Conservation (phyloP, 441 rosid species). For the Melastoma candidum region DNA sequence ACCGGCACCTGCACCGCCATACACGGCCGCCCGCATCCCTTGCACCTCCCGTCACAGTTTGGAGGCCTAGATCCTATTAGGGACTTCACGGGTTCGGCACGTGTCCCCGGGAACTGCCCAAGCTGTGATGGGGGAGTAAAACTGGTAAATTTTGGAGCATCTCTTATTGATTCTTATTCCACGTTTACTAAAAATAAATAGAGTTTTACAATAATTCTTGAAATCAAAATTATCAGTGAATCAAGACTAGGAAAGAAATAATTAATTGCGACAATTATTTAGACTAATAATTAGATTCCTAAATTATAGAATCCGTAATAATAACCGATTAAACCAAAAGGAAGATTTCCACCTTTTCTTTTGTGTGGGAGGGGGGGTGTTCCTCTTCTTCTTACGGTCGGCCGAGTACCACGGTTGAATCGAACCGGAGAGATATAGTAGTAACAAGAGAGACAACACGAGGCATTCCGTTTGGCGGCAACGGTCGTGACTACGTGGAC, state of each 20-base stretch:
- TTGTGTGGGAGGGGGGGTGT: too few species aligned
- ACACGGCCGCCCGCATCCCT: slow-evolving; percentile 42
- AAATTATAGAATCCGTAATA: too few species aligned
- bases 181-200: too few species aligned
- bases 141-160: too few species aligned
- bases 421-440: slow-evolving; percentile 27
- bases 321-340: slow-evolving; percentile 1
- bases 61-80: slow-evolving; percentile 87
- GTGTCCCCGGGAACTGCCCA: slow-evolving; percentile 21
- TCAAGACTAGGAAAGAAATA: too few species aligned
- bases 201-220: too few species aligned
- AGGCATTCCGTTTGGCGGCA: slow-evolving; percentile 22
- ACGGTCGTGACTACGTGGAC: slow-evolving; percentile 1
- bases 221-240: too few species aligned
- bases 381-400: slow-evolving; percentile 24
- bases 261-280: too few species aligned
- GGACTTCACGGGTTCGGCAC: slow-evolving; percentile 16
- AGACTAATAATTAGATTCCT: too few species aligned
- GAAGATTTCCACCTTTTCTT: not conserved
- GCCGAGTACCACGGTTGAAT: slow-evolving; percentile 22
- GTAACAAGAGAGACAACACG: slow-evolving; percentile 17
- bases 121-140: slow-evolving; percentile 16
- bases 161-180: too few species aligned
- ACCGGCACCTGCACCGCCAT: slow-evolving; percentile 88
- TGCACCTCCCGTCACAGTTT: slow-evolving; percentile 68